Evolutionary conservation across 2,329 filamentous ascomycete species (phyloP), one percentile per base, ranked within the genome.

Genomic region (Aspergillus sp.): DNA sequence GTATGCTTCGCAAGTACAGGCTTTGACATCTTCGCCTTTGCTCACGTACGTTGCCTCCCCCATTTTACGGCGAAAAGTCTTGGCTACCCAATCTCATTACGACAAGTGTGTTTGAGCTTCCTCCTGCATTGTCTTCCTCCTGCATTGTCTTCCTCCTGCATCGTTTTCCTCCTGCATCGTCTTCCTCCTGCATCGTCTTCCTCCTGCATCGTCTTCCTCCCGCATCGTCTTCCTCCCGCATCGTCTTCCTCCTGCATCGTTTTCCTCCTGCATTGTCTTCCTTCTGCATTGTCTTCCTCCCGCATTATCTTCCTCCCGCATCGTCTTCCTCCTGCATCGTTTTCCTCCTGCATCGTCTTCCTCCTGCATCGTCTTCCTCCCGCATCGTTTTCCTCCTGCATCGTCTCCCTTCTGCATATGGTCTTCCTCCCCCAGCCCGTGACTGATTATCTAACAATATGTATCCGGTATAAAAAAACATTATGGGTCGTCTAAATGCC

Each of bases 31-130:
- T 52, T 52, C 17, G n/a, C 30, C 13, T 52, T 23, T 52, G 13
- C 49, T 52, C 30, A 25, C 49, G 17, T 23, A 52, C 19, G 19
- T 13, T 52, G 19, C 27, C 30, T 52, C 30, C 49, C 3, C n/a
- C 30, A 25, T 39, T 52, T 39, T n/a, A 52, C 49, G 27, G 49
- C 30, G 27, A 38, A 39, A 36, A 39, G 49, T 39, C 49, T 52
- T 52, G 49, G 49, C 49, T 36, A 52, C 49, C 49, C 49, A 36
- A 36, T 36, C 49, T 8, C 30, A 52, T 10, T 52, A 52, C n/a
- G 1, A 17, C 49, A 25, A 39, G 49, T 52, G 49, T 52, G 49
- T 3, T 52, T n/a, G 30, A 52, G 19, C 30, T 52, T 52, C 49
- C 30, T 39, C 19, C 19, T 19, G 19, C 19, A 19, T 19, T 19